Conservation (phyloP, 768 basidiomycete species). For the Suillus plorans region DNA sequence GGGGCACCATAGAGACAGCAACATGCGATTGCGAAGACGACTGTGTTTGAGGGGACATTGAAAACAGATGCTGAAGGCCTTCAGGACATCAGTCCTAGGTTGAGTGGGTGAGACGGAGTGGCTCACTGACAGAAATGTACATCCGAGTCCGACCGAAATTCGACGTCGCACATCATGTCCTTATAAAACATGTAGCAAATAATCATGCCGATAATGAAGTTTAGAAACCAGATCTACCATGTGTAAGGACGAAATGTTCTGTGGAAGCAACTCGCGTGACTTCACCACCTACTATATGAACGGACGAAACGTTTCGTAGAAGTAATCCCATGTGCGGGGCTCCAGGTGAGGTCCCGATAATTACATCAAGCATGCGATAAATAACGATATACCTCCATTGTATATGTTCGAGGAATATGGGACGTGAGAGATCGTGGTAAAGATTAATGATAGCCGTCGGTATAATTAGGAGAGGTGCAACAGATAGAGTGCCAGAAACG, state of each 20-base stretch:
- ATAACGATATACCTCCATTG: not conserved
- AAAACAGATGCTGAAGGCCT: too few species aligned
- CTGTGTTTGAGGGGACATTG: too few species aligned
- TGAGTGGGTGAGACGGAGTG: not conserved
- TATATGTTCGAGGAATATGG: not conserved
- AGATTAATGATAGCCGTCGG: not conserved
- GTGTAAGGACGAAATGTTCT: too few species aligned
- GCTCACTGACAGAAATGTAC: not conserved
- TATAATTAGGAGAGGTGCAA: not conserved
- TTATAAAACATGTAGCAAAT: not conserved
- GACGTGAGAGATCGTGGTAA: not conserved
- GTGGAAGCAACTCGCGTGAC: too few species aligned
- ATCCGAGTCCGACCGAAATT: not conserved
- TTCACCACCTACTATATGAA: too few species aligned
- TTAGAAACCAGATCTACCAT: too few species aligned
- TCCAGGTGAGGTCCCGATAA: not conserved
- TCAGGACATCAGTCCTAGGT: not conserved
- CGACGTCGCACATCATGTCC: not conserved
- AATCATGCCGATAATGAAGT: too few species aligned
- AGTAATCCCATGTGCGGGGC: too few species aligned
- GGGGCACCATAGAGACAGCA: too few species aligned
- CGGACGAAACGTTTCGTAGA: too few species aligned
- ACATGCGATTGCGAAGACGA: too few species aligned
- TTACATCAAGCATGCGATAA: not conserved
- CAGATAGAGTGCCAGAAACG: not conserved